A percentile compares a stretch with the other conserved stretches of the same genome.
Conservation (phyloP, 495 filamentous ascomycete genomes). For the Wilcoxina mikolae region DNA sequence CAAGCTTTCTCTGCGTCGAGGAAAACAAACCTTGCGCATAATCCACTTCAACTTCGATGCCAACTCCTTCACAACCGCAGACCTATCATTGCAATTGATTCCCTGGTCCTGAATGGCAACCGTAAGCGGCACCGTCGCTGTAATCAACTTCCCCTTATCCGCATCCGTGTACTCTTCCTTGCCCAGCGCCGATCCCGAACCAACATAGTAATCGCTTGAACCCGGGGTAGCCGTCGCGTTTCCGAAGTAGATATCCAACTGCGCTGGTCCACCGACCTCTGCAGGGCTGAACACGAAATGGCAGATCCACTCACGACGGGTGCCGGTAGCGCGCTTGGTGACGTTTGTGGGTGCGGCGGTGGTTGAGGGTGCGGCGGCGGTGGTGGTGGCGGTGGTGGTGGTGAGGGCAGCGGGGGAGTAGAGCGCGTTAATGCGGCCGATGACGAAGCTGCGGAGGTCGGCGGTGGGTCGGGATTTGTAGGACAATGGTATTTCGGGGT, state of each 20-base stretch:
- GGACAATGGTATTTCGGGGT: slow-evolving; percentile 25
- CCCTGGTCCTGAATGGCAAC: slow-evolving; percentile 12
- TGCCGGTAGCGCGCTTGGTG: background rate
- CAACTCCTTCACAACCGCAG: slow-evolving; percentile 14
- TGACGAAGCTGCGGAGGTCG: slow-evolving; percentile 9
- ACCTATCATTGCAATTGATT: slow-evolving; percentile 8
- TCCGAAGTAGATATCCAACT: slow-evolving; percentile 16
- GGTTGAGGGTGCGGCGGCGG: background rate
- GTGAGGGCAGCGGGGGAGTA: slow-evolving; percentile 11
- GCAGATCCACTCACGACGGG: slow-evolving; percentile 2
- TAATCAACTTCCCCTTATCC: slow-evolving; percentile 7
- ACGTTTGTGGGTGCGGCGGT: background rate
- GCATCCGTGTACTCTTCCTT: background rate
- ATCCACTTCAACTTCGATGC: slow-evolving; percentile 18
- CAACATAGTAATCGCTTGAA: slow-evolving; percentile 13
- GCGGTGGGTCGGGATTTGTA: background rate
- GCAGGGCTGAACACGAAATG: slow-evolving; percentile 1
- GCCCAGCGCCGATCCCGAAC: slow-evolving; percentile 8
- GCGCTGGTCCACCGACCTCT: background rate
- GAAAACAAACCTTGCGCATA: slow-evolving; percentile 17
- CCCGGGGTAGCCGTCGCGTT: slow-evolving; percentile 10
- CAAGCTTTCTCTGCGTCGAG: background rate
- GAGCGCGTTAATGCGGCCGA: slow-evolving; percentile 11
- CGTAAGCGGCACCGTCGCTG: slow-evolving; percentile 23
- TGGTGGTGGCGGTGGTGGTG: background rate